Evolutionary conservation across 192 early-diverging fungal genomes (phyloP).

Genomic region (Diversispora epigaea): DNA sequence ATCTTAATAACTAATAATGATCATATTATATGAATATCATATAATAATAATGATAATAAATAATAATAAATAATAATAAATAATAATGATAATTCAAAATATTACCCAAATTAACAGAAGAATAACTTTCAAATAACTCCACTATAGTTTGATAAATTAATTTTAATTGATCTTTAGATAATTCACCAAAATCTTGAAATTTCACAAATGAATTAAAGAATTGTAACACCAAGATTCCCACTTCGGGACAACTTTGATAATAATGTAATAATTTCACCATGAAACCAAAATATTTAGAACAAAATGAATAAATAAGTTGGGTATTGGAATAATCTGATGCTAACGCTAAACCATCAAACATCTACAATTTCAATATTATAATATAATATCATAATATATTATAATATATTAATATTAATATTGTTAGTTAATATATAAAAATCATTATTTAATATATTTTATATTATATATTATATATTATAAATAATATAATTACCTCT

Average conservation of each 20-base stretch:
- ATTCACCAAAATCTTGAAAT: slow-evolving; percentile 45
- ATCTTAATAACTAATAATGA: no score
- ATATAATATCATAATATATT: no score
- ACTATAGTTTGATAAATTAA: slow-evolving; percentile 47
- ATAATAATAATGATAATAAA: no score
- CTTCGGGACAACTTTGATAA: slow-evolving; percentile 64
- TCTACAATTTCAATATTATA: slow-evolving; percentile 35
- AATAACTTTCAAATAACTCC: slow-evolving; percentile 58
- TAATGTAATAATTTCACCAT: slow-evolving; percentile 65
- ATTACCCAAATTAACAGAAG: slow-evolving; percentile 54
- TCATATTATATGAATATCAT: no score
- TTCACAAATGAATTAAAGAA: slow-evolving; percentile 57
- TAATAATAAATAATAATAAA: no score
- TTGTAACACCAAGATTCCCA: slow-evolving; percentile 61
- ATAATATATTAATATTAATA: no score
- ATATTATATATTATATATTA: neutral
- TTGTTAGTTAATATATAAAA: neutral
- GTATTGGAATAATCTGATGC: slow-evolving; percentile 64
- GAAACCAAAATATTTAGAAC: slow-evolving; percentile 56
- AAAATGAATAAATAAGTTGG: slow-evolving; percentile 54
- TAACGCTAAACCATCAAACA: slow-evolving; percentile 78
- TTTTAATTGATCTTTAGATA: slow-evolving; percentile 49
- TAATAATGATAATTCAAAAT: no score
- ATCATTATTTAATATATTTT: neutral
- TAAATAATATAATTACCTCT: slow-evolving; percentile 47